Conservation (phyloP, 2,329 filamentous ascomycete species). For the Xylariales sp. region DNA sequence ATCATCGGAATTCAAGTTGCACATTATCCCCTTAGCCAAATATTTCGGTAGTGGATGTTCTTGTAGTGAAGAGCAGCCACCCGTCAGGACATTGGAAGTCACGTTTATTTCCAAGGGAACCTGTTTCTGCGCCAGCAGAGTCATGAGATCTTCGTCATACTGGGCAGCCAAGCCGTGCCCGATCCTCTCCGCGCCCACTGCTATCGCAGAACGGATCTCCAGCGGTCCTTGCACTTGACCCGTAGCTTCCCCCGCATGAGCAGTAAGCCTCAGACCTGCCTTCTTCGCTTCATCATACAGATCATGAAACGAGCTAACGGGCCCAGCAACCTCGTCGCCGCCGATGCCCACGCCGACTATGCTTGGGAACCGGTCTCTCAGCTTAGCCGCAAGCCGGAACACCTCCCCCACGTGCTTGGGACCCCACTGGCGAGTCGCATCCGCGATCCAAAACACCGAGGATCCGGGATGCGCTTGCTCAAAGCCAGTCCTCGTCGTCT, state of each 20-base stretch:
- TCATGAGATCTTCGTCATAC: conserved; percentile 11
- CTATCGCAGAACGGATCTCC: conserved; percentile 13
- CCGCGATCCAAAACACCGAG: conserved; percentile 13
- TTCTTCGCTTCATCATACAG: conserved; percentile 10
- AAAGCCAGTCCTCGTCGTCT: conserved; percentile 5
- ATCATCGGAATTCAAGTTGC: conserved; percentile 12
- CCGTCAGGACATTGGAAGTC: conserved; percentile 14
- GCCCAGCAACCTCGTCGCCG: conserved; percentile 12
- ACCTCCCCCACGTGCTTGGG: conserved; percentile 8
- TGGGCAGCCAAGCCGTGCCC: conserved; percentile 14
- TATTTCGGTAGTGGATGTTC: conserved; percentile 11
- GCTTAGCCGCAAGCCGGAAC: conserved; percentile 11
- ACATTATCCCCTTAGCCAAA: conserved; percentile 7
- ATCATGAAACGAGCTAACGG: conserved; percentile 11
- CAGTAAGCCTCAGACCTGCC: conserved; percentile 13
- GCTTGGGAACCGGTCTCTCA: conserved; percentile 9
- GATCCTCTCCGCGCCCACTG: conserved; percentile 12
- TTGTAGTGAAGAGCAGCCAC: conserved; percentile 9
- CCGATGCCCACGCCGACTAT: conserved; percentile 14
- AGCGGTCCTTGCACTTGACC: conserved; percentile 11
- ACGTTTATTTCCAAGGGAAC: conserved; percentile 14
- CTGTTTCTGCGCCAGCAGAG: conserved; percentile 2
- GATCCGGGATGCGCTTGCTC: conserved; percentile 1
- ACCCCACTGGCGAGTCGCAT: conserved; percentile 12
- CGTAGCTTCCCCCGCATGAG: conserved; percentile 14